Base-by-base conservation (phyloP, 2,329 filamentous ascomycete species). In the Aureobasidium mangrovei region DNA sequence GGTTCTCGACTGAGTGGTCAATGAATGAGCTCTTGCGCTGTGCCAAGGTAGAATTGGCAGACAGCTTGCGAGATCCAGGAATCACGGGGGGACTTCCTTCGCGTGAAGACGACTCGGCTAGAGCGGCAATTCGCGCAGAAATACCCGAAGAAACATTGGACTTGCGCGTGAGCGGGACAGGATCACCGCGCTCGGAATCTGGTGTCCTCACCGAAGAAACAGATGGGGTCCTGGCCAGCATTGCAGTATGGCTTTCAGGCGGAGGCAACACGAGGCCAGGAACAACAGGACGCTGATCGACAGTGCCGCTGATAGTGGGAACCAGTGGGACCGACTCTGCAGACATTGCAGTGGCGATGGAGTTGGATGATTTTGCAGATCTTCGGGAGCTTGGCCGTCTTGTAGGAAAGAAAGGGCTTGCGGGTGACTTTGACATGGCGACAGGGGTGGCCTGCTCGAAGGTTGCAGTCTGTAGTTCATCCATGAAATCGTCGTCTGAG, bases 51-150 rank as follows among this genome's bases (percentile, higher is more conserved):
- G 47, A 52, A 29, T 48, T 48, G 18, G 36, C 53, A 42, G 53
- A 54, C 38, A 47, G 31, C 6, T 40, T 47, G 31, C 39, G 54
- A 31, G 53, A 49, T 35, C 31, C 38, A 18, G 45, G 33, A 9
- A 26, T 32, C 9, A 40, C 28, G n/a, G 48, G 29, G 3, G 60
- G 53, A 48, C 58, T 64, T 27, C 56, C 38, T 18, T 64, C 64
- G 45, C 58, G 56, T 35, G 57, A 59, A 3, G 59, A 60, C 32
- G 93, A 78, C 68, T 89, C 91, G 66, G 95, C 88, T 52, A 98
- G 75, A 5, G 91, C 90, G 69, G 95, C 94, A 68, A 97, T 97
- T 40, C 93, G 85, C 67, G 91, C 88, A 3, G 91, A 94, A 57
- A 98, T 96, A 61, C 88, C 90, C 7, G 87, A 90, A 6, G 89